Conservation (phyloP, 495 filamentous ascomycete genomes). For the Aspergillus incahuasiensis region DNA sequence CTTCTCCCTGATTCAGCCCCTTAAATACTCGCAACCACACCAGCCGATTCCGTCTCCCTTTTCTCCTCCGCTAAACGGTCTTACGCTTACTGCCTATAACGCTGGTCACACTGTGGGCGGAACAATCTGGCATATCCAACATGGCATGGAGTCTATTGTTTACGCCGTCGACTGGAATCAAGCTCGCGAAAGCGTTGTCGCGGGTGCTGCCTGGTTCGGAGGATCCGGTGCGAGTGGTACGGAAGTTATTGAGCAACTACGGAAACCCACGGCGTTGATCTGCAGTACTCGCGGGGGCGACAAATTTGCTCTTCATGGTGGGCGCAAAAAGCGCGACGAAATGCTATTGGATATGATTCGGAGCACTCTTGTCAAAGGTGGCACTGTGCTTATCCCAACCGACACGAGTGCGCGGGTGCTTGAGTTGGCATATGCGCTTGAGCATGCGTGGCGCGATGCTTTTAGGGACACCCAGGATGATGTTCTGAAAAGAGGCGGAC, state of each 20-base stretch:
- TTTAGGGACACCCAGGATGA: constrained; percentile 41
- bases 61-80: constrained; percentile 82
- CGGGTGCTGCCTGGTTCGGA: constrained; percentile 90
- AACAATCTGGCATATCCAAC: constrained; percentile 98
- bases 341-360: constrained; percentile 75
- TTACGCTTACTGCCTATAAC: constrained; percentile 95
- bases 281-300: constrained; percentile 83
- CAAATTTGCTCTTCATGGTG: constrained; percentile 62
- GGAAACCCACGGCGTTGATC: constrained; percentile 87
- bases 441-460: constrained; percentile 81
- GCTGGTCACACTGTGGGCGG: constrained; percentile 93
- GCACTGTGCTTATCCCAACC: constrained; percentile 90
- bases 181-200: constrained; percentile 83
- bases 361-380: constrained; percentile 71
- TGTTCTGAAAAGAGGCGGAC: constrained; percentile 60
- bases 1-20: constrained; percentile 84
- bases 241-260: constrained; percentile 87
- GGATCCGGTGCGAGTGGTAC: constrained; percentile 74
- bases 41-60: constrained; percentile 80
- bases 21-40: constrained; percentile 96
- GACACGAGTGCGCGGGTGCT: constrained; percentile 91
- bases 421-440: constrained; percentile 88
- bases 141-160: constrained; percentile 93
- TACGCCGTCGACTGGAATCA: constrained; percentile 99
- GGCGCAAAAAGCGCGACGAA: constrained; percentile 77